Evolutionary conservation across 805 yeast genomes (phyloP).

Genomic region (Nakazawaea anatomiae): DNA sequence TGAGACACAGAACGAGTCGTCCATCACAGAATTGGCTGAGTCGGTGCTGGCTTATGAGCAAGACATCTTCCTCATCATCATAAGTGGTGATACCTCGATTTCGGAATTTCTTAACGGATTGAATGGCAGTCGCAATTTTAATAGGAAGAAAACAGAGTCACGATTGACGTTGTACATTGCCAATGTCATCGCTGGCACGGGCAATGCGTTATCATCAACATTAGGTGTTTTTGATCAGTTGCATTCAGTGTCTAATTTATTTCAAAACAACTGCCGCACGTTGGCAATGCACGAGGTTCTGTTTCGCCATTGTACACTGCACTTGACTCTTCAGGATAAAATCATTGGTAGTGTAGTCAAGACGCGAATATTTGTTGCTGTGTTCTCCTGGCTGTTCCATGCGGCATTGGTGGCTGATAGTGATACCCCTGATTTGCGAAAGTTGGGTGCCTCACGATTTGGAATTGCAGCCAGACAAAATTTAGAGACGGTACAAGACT

Average conservation of each 20-base stretch:
- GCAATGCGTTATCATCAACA: slow-evolving; percentile 74
- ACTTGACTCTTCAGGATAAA: slow-evolving; percentile 17
- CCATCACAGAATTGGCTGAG: slow-evolving; percentile 35
- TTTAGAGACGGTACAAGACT: slow-evolving; percentile 42
- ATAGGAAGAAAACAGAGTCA: not conserved
- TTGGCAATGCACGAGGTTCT: slow-evolving; percentile 38
- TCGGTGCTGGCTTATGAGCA: slow-evolving; percentile 16
- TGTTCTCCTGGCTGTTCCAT: slow-evolving; percentile 81
- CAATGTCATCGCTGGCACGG: slow-evolving; percentile 76
- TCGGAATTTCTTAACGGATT: slow-evolving; percentile 62
- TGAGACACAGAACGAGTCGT: slow-evolving; percentile 32
- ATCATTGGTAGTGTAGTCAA: slow-evolving; percentile 15
- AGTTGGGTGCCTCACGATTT: slow-evolving; percentile 63
- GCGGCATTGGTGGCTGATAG: slow-evolving; percentile 80
- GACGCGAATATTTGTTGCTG: slow-evolving; percentile 40
- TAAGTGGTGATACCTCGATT: slow-evolving; percentile 86
- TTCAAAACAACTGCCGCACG: slow-evolving; percentile 24
- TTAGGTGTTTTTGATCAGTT: slow-evolving; percentile 33
- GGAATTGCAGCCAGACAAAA: slow-evolving; percentile 58
- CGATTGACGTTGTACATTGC: slow-evolving; percentile 17
- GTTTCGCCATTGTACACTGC: slow-evolving; percentile 11
- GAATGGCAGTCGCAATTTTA: slow-evolving; percentile 14
- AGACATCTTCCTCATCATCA: slow-evolving; percentile 42
- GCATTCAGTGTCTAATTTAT: slow-evolving; percentile 28
- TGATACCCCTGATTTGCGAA: slow-evolving; percentile 61